phyloP scores from a whole-genome alignment of 2,329 filamentous ascomycete genomes.

The Raffaelea albimanens region DNA sequence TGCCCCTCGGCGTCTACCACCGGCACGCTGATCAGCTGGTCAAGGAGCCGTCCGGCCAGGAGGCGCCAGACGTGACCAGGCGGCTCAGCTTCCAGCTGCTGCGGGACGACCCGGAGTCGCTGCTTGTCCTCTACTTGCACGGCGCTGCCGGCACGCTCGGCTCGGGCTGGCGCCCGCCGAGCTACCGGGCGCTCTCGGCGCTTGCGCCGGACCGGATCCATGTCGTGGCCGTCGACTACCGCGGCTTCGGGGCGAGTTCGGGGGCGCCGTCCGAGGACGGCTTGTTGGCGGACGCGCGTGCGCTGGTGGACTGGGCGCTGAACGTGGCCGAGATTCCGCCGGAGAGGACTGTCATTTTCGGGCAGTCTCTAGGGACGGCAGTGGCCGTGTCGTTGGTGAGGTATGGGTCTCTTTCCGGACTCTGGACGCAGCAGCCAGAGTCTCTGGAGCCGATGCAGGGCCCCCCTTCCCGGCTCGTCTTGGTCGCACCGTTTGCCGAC shows the following conservation, averaged over 20 bases:
- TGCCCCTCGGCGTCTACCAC: slow-evolving; percentile 58
- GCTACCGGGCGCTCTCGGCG: slow-evolving; percentile 46
- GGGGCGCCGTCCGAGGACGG: slow-evolving; percentile 46
- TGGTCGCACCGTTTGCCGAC: slow-evolving; percentile 49
- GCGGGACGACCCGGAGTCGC: slow-evolving; percentile 32
- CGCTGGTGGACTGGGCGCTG: slow-evolving; percentile 44
- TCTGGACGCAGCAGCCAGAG: slow-evolving; percentile 4
- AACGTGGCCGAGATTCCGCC: slow-evolving; percentile 40
- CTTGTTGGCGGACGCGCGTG: slow-evolving; percentile 41
- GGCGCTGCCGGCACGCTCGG: slow-evolving; percentile 47
- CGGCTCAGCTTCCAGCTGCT: slow-evolving; percentile 32
- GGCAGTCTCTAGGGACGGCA: slow-evolving; percentile 49
- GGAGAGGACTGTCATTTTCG: slow-evolving; percentile 47
- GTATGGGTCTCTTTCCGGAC: background rate
- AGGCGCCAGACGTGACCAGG: slow-evolving; percentile 20
- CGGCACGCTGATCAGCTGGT: slow-evolving; percentile 42
- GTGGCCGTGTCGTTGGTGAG: slow-evolving; percentile 19
- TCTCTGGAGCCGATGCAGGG: slow-evolving; percentile 2
- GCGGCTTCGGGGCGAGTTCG: slow-evolving; percentile 46
- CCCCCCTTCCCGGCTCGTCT: slow-evolving; percentile 40
- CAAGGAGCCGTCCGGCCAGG: slow-evolving; percentile 27
- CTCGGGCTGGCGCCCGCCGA: slow-evolving; percentile 43
- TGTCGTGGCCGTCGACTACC: slow-evolving; percentile 50
- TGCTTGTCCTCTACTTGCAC: slow-evolving; percentile 41
- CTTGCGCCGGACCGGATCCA: slow-evolving; percentile 42